Evolutionary conservation across 768 basidiomycete species (phyloP), one percentile per base, ranked within the genome.

Genomic region (Macrolepiota albuminosa): DNA sequence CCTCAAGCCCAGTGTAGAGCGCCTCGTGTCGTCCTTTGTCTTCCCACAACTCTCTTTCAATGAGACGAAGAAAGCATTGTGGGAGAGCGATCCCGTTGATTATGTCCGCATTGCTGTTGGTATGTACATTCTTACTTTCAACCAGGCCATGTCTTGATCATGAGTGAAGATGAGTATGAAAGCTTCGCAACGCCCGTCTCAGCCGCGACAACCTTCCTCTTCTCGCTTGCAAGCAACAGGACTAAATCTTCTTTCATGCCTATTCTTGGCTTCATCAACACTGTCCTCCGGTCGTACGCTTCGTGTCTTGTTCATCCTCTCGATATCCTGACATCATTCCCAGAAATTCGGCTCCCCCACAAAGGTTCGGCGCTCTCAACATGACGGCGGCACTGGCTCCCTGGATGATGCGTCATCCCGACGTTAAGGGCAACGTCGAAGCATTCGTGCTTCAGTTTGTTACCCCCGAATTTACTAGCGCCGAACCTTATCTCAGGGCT

Each of bases 31-130:
- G 9, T 80, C 78, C 40, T 93, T 94, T 66, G 85, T 89, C 21
- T 95, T 94, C 79, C 92, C 94, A 34, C 88, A 91, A 67, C 81
- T 96, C 31, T 89, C 85, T 24, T 94, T 95, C 76, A 88, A 85
- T 29, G 73, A 84, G 13, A 72, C 80, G 2, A 85, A 86, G 66
- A 78, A 85, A 65, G 80, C 85, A 46, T 75, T 88, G 5, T 95
- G 93, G 91, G 81, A 86, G 56, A 73, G 73, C n/a, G 94, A 96
- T 69, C 89, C 92, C 4, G 77, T 91, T 47, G 93, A 95, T 62
- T 95, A 90, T 67, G 75, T 93, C 57, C 84, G 92, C 6, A 77
- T 85, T 37, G 82, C 85, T 29, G 81, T 92, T 51, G 93, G 92
- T 92, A 62, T 54, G 72, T 69, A 11, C 40, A 42, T 39, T 60